Conservation (phyloP, 129 eudicot genomes). For the Flaveria robusta region DNA sequence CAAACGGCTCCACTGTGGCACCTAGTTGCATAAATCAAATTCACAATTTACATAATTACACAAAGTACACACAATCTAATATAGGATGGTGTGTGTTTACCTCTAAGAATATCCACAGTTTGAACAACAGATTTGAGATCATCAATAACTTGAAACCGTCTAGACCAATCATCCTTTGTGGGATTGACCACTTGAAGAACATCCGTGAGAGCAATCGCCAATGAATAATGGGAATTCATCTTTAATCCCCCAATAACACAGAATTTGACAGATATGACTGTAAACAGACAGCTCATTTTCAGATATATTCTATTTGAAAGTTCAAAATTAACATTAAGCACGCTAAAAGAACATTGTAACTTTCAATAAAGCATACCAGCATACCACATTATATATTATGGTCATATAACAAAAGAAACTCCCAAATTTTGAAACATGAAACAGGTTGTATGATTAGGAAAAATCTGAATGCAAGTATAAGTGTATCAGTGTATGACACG, state of each 20-base stretch:
- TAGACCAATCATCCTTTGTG: conserved; percentile 60
- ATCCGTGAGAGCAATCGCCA: conserved; percentile 55
- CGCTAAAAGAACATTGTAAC: neutral
- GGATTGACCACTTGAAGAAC: conserved; percentile 70
- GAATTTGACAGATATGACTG: conserved; percentile 18
- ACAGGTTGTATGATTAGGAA: neutral
- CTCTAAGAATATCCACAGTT: conserved; percentile 69
- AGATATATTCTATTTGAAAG: conserved; percentile 18
- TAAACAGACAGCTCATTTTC: conserved; percentile 26
- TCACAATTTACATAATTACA: conserved; percentile 11
- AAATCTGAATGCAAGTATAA: neutral
- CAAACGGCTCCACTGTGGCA: conserved; percentile 93
- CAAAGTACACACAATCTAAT: neutral
- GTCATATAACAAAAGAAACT: neutral
- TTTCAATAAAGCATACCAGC: neutral
- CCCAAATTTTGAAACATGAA: conserved; percentile 15
- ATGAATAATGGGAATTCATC: conserved; percentile 52
- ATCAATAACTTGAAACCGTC: conserved; percentile 53
- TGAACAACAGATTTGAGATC: conserved; percentile 58
- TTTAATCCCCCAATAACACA: conserved; percentile 12
- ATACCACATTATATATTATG: neutral
- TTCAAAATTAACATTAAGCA: conserved; percentile 15
- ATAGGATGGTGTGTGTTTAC: conserved; percentile 35
- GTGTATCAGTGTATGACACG: neutral
- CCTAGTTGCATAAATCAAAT: conserved; percentile 50